phyloP scores from a whole-genome alignment of 108 stramenopile genomes.

The Seminavis robusta region DNA sequence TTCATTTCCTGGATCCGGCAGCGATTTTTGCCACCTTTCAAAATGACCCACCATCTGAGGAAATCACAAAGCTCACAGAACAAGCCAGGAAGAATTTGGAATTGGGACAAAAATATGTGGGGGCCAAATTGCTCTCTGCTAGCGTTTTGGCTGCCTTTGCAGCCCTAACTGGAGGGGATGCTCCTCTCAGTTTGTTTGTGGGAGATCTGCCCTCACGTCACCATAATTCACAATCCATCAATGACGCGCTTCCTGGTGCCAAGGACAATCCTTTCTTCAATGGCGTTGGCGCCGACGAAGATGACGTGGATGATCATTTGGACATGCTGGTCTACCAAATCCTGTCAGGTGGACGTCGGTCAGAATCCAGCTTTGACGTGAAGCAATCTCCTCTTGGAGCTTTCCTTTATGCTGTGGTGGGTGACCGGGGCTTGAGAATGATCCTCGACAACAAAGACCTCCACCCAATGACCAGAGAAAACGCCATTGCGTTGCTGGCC shows the following conservation, averaged over 20 bases:
- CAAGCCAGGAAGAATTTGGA: conserved; percentile 25
- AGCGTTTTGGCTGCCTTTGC: conserved; percentile 44
- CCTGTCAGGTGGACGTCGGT: conserved; percentile 29
- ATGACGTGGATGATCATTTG: no score
- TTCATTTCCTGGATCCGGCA: conserved; percentile 32
- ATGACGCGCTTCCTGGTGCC: no score
- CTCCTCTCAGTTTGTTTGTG: conserved; percentile 43
- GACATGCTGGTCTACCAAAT: conserved; percentile 46
- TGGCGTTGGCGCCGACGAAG: conserved; percentile 17
- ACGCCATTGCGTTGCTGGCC: conserved; percentile 21
- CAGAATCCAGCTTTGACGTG: conserved; percentile 41
- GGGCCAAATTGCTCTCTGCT: conserved; percentile 40
- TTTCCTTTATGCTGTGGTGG: conserved; percentile 33
- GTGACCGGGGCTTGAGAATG: conserved; percentile 20
- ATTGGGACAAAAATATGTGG: conserved; percentile 39
- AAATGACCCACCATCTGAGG: conserved; percentile 22
- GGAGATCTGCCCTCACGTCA: conserved; percentile 38
- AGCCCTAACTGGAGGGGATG: conserved; percentile 51
- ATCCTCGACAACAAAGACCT: conserved; percentile 12
- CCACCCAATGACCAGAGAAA: conserved; percentile 35
- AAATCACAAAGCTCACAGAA: conserved; percentile 2
- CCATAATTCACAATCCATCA: conserved; percentile 2
- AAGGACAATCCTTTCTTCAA: no score
- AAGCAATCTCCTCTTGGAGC: conserved; percentile 49
- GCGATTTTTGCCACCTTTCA: conserved; percentile 27